phyloP scores from a whole-genome alignment of 1,139 yeast genomes.

The Protomyces macrosporus region DNA sequence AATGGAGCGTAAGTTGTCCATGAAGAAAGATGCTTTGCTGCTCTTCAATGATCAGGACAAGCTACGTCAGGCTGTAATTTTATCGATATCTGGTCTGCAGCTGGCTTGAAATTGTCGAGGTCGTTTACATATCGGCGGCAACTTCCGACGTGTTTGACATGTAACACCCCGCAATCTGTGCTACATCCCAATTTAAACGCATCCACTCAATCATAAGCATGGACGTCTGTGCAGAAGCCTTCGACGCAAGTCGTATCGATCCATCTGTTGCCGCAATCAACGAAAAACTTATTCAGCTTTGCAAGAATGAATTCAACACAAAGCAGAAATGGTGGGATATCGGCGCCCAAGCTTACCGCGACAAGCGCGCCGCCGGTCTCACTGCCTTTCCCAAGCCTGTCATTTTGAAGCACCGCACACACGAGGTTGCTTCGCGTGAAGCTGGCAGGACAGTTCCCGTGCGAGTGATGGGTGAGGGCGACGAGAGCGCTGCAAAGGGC shows the following conservation, averaged over 20 bases:
- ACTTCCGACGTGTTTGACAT: not conserved
- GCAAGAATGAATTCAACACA: not conserved
- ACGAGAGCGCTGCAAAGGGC: not conserved
- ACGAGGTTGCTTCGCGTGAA: conserved; percentile 1
- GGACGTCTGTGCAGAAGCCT: not conserved
- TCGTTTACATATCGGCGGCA: not conserved
- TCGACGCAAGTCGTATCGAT: not conserved
- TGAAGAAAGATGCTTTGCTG: not conserved
- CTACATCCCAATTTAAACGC: not conserved
- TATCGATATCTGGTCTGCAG: not conserved
- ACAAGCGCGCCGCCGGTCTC: conserved; percentile 3
- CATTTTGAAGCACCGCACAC: not conserved
- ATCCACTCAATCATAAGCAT: not conserved
- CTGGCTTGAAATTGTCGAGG: too few relatives aligned
- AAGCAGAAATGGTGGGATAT: conserved; percentile 6
- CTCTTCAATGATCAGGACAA: too few relatives aligned
- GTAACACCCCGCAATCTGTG: not conserved
- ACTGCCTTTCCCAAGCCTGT: conserved; percentile 15
- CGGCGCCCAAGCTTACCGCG: conserved; percentile 5
- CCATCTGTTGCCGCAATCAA: not conserved
- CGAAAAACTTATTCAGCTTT: not conserved
- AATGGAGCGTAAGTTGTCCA: conserved; percentile 16
- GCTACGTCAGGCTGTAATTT: not conserved
- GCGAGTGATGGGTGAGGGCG: not conserved
- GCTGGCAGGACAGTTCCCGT: not conserved